Percentiles rank a stretch among this genome's conserved stretches.
phyloP scores from a whole-genome alignment of 768 basidiomycete genomes.

The Boletus fagicola region DNA sequence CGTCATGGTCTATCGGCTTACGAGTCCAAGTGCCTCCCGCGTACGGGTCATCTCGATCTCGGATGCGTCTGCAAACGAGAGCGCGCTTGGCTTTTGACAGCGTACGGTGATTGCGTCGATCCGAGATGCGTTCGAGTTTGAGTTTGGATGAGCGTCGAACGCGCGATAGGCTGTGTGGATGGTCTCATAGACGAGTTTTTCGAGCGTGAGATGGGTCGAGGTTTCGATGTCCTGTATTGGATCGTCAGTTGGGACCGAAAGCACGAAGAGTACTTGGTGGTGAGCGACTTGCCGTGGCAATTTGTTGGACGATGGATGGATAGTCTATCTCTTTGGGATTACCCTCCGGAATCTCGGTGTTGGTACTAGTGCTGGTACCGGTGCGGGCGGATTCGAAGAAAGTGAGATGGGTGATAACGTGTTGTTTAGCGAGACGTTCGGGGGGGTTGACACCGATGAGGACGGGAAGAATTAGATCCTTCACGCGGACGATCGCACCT shows the following conservation, averaged over 20 bases:
- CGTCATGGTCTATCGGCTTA: no score
- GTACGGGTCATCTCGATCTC: slow-evolving; percentile 58
- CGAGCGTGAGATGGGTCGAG: slow-evolving; percentile 21
- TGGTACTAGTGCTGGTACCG: background rate
- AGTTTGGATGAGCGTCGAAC: slow-evolving; percentile 41
- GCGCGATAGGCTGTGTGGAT: slow-evolving; percentile 54
- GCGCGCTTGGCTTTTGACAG: slow-evolving; percentile 68
- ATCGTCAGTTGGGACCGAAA: background rate
- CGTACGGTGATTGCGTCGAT: slow-evolving; percentile 48
- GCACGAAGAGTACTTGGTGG: no score
- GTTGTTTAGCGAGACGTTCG: slow-evolving; percentile 64
- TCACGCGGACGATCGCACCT: slow-evolving; percentile 39
- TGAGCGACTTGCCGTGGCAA: slow-evolving; percentile 25
- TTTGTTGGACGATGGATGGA: slow-evolving; percentile 32
- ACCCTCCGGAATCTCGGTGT: background rate
- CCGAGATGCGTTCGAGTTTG: slow-evolving; percentile 17
- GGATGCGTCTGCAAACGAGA: slow-evolving; percentile 64
- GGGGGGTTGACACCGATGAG: slow-evolving; percentile 73
- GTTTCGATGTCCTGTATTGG: slow-evolving; percentile 10
- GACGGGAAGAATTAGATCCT: slow-evolving; percentile 47
- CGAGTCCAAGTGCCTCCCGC: background rate
- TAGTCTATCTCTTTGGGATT: slow-evolving; percentile 33
- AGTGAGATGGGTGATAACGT: slow-evolving; percentile 53
- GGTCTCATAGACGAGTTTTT: slow-evolving; percentile 41
- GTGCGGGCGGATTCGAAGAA: slow-evolving; percentile 36